Conservation (phyloP, 768 basidiomycete species). For the Mycena chlorophos region DNA sequence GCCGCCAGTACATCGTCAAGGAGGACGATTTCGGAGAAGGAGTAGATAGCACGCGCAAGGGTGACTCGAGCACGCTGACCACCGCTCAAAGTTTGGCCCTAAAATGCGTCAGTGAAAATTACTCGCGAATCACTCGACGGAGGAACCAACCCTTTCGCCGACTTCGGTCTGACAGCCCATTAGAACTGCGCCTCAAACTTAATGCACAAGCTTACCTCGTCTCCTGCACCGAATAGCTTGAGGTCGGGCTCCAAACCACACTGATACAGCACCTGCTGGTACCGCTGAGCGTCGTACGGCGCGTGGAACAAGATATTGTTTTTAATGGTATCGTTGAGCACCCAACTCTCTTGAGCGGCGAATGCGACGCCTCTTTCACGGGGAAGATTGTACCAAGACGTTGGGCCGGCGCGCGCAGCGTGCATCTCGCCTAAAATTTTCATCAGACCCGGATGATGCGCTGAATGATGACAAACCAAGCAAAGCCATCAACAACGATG, state of each 20-base stretch:
- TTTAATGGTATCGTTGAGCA: slow-evolving; percentile 76
- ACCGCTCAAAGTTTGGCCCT: slow-evolving; percentile 29
- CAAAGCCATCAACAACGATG: slow-evolving; percentile 64
- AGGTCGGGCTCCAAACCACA: slow-evolving; percentile 75
- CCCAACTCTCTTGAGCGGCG: slow-evolving; percentile 84
- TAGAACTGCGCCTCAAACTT: neutral
- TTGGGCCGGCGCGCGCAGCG: slow-evolving; percentile 48
- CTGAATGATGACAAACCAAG: slow-evolving; percentile 36
- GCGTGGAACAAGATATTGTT: slow-evolving; percentile 84
- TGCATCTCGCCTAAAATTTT: slow-evolving; percentile 58
- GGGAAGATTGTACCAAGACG: slow-evolving; percentile 73
- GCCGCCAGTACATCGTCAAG: slow-evolving; percentile 74
- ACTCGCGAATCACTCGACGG: too few relatives aligned
- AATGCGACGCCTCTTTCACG: slow-evolving; percentile 70
- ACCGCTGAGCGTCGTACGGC: slow-evolving; percentile 72
- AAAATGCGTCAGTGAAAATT: neutral
- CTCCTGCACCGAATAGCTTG: slow-evolving; percentile 66
- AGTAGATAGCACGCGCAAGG: slow-evolving; percentile 47
- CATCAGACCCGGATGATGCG: neutral
- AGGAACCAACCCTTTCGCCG: slow-evolving; percentile 63
- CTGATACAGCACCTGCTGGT: slow-evolving; percentile 74
- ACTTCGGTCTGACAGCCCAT: slow-evolving; percentile 50
- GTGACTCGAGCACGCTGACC: slow-evolving; percentile 50
- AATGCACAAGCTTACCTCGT: slow-evolving; percentile 26
- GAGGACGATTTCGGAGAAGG: slow-evolving; percentile 56